A percentile compares a stretch with the other conserved stretches of the same genome.
These are phyloP conservation scores for Phytophthora tubulina DNA, from an alignment of 352 stramenopile species.

Conservation along the genomic window DNA sequence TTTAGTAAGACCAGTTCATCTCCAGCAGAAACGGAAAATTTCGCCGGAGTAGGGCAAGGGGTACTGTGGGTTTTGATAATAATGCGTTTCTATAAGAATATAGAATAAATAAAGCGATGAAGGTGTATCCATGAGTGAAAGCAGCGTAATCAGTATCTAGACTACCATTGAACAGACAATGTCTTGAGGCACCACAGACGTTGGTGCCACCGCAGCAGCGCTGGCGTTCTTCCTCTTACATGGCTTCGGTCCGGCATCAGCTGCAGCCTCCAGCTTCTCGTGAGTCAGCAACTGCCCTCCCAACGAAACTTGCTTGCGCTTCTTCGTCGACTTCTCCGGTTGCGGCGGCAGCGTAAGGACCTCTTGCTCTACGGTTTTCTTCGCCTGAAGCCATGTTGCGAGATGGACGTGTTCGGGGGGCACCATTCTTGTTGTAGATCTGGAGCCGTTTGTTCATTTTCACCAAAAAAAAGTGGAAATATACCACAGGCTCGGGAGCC, in stretches of 20 bases:
- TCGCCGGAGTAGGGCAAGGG: neutral
- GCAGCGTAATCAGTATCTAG: neutral
- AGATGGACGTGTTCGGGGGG: neutral
- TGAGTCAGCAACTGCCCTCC: neutral
- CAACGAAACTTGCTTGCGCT: neutral
- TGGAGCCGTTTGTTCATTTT: neutral
- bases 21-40: neutral
- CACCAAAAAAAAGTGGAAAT: slow-evolving; percentile 20
- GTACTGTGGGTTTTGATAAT: neutral
- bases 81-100: neutral
- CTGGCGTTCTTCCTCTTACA: neutral
- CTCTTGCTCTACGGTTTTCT: neutral
- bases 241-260: neutral
- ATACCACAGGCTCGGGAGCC: slow-evolving; percentile 8
- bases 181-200: neutral
- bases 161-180: neutral
- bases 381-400: neutral
- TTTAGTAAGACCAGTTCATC: neutral
- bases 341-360: neutral
- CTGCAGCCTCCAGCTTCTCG: neutral
- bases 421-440: neutral
- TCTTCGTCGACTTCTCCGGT: neutral
- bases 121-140: too few relatives aligned
- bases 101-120: too few relatives aligned
- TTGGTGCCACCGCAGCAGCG: neutral